Conservation (phyloP, 768 basidiomycete genomes). For the Boletus coccyginus region DNA sequence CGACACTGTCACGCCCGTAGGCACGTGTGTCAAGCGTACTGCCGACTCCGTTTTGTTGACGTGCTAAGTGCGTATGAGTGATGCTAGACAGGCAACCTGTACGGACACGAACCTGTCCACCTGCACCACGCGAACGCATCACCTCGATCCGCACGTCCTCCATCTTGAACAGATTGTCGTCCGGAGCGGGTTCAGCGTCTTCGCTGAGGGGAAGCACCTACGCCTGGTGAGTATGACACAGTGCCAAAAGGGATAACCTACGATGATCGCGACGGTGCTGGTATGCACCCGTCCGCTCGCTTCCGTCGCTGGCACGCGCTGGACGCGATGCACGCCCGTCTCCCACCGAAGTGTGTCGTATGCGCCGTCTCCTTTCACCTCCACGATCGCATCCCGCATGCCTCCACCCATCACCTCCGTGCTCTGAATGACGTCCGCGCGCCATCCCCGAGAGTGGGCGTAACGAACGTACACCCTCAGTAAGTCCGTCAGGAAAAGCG, state of each 20-base stretch:
- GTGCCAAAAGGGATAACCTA: conserved; percentile 35
- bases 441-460: conserved; percentile 58
- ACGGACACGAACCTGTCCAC: conserved; percentile 70
- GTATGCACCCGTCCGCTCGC: conserved; percentile 87
- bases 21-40: conserved; percentile 88
- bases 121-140: conserved; percentile 96
- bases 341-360: conserved; percentile 86
- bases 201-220: conserved; percentile 83
- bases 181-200: conserved; percentile 49
- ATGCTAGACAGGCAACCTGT: background rate
- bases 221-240: background rate
- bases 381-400: conserved; percentile 73
- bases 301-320: conserved; percentile 91
- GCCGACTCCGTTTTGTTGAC: conserved; percentile 99
- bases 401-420: conserved; percentile 63
- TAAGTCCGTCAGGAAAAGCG: conserved; percentile 76
- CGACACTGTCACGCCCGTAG: conserved; percentile 90
- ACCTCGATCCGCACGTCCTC: conserved; percentile 90
- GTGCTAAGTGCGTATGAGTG: conserved; percentile 52
- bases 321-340: conserved; percentile 94
- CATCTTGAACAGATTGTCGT: conserved; percentile 73
- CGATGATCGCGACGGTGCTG: conserved; percentile 84
- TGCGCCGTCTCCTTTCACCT: conserved; percentile 72
- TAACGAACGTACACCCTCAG: conserved; percentile 78
- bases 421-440: conserved; percentile 53